Conservation (phyloP, 331 rosid species). For the Telfairia occidentalis region DNA sequence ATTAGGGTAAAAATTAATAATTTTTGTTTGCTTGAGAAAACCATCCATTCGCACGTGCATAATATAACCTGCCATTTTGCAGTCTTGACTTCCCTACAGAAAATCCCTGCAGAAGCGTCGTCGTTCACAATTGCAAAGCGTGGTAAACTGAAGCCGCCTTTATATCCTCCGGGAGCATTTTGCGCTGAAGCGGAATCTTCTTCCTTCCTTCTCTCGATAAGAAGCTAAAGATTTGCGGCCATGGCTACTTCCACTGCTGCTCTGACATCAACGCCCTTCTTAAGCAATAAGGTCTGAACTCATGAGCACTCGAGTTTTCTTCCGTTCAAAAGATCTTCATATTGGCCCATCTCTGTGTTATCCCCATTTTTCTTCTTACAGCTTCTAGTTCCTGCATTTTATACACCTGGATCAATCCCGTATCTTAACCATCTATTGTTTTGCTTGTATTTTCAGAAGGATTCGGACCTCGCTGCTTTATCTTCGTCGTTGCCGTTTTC, state of each 20-base stretch:
- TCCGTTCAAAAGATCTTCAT: not conserved
- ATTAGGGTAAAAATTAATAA: too few species aligned
- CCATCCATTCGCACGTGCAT: not conserved
- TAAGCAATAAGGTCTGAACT: constrained; percentile 19
- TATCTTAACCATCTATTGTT: not conserved
- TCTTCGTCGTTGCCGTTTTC: constrained; percentile 26
- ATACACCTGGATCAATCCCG: not conserved
- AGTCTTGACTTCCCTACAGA: not conserved
- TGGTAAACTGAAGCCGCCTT: not conserved
- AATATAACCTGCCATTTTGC: not conserved
- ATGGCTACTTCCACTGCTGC: constrained; percentile 37
- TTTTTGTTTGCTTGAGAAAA: too few species aligned
- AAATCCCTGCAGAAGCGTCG: not conserved
- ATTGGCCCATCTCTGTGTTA: not conserved
- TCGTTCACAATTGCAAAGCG: not conserved
- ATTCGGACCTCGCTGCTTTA: constrained; percentile 33
- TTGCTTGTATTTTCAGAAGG: constrained; percentile 31
- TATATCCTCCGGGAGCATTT: not conserved
- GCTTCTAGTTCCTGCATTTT: not conserved
- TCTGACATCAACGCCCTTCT: constrained; percentile 23
- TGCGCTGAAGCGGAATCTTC: not conserved
- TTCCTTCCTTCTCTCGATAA: not conserved
- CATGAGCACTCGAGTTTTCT: not conserved
- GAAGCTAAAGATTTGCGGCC: not conserved
- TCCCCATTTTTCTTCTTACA: not conserved